Conservation (phyloP, 1,139 yeast species). For the Yamadazyma spencermartinsiae region DNA sequence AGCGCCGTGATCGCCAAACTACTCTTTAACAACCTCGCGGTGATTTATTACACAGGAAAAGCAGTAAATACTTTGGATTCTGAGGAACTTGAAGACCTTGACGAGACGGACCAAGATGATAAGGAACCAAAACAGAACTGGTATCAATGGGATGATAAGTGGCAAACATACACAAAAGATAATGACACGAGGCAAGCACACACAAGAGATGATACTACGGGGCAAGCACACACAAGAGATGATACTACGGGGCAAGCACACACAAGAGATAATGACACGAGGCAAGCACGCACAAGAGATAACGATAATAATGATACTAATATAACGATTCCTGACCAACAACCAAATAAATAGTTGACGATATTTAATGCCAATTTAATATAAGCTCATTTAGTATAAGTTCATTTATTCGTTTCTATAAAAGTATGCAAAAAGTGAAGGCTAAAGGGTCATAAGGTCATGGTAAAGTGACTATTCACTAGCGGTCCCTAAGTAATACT, state of each 20-base stretch:
- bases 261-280: background rate
- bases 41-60: background rate
- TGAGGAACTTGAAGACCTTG: background rate
- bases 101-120: background rate
- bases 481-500: slow-evolving; percentile 32
- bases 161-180: background rate
- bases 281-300: background rate
- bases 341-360: too few species aligned
- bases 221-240: too few species aligned
- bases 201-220: background rate
- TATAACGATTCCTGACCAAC: background rate
- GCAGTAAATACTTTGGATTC: background rate
- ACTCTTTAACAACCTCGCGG: background rate
- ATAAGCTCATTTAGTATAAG: background rate
- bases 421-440: background rate
- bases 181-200: background rate
- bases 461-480: background rate
- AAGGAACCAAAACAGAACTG: background rate
- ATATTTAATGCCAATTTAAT: too few species aligned
- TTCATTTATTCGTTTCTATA: slow-evolving; percentile 3
- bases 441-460: background rate
- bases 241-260: background rate
- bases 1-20: slow-evolving; percentile 22
- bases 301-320: background rate
- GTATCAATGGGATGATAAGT: slow-evolving; percentile 1